phyloP scores from a whole-genome alignment of 148 eudicot genomes.

The Vaccinium corymbosum region DNA sequence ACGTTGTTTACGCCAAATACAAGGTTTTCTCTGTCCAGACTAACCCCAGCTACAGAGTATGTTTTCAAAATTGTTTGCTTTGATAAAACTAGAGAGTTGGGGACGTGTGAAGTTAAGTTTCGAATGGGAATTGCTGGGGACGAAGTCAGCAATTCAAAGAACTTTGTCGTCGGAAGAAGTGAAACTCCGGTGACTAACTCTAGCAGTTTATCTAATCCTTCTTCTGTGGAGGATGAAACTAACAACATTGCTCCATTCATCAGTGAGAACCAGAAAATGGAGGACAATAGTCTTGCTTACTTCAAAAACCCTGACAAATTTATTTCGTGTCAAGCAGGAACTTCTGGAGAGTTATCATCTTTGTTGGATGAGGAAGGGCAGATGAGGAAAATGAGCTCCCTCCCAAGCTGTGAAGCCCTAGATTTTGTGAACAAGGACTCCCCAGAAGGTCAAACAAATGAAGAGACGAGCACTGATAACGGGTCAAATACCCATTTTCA shows the following conservation, averaged over 20 bases:
- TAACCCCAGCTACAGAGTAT: constrained; percentile 61
- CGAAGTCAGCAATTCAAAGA: constrained; percentile 18
- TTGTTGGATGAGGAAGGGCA: constrained; percentile 36
- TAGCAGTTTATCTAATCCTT: constrained; percentile 87
- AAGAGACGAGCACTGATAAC: constrained; percentile 37
- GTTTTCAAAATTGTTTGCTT: constrained; percentile 51
- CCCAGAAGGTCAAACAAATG: constrained; percentile 22
- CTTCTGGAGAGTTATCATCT: constrained; percentile 17
- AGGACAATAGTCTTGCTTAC: constrained; percentile 28
- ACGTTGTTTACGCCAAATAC: constrained; percentile 47
- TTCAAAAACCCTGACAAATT: constrained; percentile 21
- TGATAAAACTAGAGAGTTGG: constrained; percentile 36
- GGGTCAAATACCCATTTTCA: constrained; percentile 33
- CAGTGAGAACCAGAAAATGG: constrained; percentile 30
- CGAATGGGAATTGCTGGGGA: constrained; percentile 27
- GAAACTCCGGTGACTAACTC: constrained; percentile 70
- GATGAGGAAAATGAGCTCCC: constrained; percentile 12
- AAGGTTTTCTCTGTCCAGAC: constrained; percentile 45
- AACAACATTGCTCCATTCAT: constrained; percentile 40
- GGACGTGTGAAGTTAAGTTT: constrained; percentile 40
- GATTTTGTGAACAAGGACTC: constrained; percentile 27
- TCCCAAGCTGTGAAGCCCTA: constrained; percentile 21
- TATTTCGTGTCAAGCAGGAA: constrained; percentile 16
- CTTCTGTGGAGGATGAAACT: constrained; percentile 88
- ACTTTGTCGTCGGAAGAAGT: constrained; percentile 40